These are phyloP conservation scores for Coemansia sp. DNA, from an alignment of 192 early-diverging fungal species.

Conservation along the genomic window DNA sequence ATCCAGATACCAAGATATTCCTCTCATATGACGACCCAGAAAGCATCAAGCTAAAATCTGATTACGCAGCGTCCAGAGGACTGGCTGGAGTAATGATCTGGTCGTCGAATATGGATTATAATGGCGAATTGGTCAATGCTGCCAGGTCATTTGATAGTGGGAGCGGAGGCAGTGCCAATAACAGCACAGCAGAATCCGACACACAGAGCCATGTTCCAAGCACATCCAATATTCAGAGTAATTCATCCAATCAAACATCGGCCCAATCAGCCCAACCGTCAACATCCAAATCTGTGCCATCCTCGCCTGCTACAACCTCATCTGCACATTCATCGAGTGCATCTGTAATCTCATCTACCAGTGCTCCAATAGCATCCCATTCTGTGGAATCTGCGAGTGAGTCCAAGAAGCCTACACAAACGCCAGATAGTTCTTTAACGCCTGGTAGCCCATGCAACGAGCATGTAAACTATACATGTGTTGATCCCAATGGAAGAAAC, in stretches of 20 bases:
- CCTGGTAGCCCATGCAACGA: constrained; percentile 12
- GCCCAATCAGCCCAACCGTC: too few species aligned
- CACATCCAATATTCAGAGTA: too few species aligned
- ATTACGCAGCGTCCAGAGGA: constrained; percentile 57
- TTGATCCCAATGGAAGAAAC: constrained; percentile 27
- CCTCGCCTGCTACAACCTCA: background rate
- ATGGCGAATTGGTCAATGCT: constrained; percentile 57
- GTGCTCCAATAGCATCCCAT: background rate
- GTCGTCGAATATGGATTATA: constrained; percentile 48
- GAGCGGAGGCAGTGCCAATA: background rate
- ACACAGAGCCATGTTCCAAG: too few species aligned
- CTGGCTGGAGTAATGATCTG: constrained; percentile 65
- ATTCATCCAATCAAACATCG: too few species aligned
- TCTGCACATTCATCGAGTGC: background rate
- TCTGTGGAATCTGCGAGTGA: background rate
- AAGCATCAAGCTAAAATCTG: constrained; percentile 60
- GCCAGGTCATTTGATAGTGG: constrained; percentile 6
- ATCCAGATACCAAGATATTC: constrained; percentile 55
- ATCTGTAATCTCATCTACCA: background rate
- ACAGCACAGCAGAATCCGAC: background rate
- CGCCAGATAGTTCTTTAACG: background rate
- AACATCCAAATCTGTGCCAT: background rate
- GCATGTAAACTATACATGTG: constrained; percentile 16
- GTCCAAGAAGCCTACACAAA: background rate
- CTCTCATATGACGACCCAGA: constrained; percentile 66